These are phyloP conservation scores for Talaromyces sp. DNA, from an alignment of 2,329 filamentous ascomycete species.

Conservation along the genomic window DNA sequence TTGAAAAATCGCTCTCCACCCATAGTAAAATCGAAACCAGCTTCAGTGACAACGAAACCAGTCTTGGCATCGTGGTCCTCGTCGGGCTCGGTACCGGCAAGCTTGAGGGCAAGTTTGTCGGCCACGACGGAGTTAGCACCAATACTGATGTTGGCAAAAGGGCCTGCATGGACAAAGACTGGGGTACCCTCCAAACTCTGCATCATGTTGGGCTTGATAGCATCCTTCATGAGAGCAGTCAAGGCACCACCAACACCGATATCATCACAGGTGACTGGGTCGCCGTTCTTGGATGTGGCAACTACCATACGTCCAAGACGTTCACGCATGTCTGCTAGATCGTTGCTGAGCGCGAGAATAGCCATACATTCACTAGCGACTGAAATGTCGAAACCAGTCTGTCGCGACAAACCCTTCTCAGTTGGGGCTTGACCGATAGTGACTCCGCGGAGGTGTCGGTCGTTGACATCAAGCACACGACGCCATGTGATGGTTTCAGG, in stretches of 20 bases:
- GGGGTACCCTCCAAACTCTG: slow-evolving; percentile 96
- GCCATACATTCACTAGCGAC: slow-evolving; percentile 99
- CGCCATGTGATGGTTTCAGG: slow-evolving; percentile 97
- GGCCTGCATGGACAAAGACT: slow-evolving; percentile 94
- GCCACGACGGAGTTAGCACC: slow-evolving; percentile 93
- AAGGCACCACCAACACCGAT: slow-evolving; percentile 88
- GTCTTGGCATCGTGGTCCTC: slow-evolving; percentile 79
- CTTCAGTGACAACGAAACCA: slow-evolving; percentile 93
- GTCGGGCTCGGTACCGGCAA: slow-evolving; percentile 88
- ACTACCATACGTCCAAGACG: slow-evolving; percentile 94
- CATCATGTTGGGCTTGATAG: slow-evolving; percentile 99
- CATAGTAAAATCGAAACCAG: slow-evolving; percentile 99
- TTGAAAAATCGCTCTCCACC: slow-evolving; percentile 99
- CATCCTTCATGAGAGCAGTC: slow-evolving; percentile 93
- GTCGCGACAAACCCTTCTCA: slow-evolving; percentile 81
- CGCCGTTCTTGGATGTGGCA: slow-evolving; percentile 76
- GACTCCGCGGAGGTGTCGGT: slow-evolving; percentile 84
- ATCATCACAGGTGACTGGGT: slow-evolving; percentile 94
- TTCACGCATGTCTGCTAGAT: slow-evolving; percentile 83
- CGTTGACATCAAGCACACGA: slow-evolving; percentile 94
- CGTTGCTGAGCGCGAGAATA: slow-evolving; percentile 88
- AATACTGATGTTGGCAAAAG: slow-evolving; percentile 97
- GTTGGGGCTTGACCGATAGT: slow-evolving; percentile 85
- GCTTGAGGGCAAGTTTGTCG: slow-evolving; percentile 92
- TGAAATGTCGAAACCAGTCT: slow-evolving; percentile 96